These are phyloP conservation scores for Collariella sp. DNA, from an alignment of 495 filamentous ascomycete genomes.

Conservation along the genomic window DNA sequence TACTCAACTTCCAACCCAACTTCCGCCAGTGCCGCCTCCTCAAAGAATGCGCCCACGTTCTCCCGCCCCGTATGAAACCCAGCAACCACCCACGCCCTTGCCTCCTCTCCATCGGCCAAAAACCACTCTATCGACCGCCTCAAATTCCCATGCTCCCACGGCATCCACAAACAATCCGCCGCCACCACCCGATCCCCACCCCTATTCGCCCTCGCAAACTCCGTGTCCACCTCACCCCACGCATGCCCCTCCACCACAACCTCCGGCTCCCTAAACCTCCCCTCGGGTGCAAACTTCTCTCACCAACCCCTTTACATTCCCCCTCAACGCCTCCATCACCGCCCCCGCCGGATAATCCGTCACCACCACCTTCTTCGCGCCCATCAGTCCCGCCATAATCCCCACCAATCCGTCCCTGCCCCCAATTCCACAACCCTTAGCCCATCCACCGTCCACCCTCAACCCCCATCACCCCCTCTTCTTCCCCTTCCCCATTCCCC, in stretches of 20 bases:
- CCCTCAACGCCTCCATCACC: constrained; percentile 50
- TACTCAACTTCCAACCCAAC: constrained; percentile 58
- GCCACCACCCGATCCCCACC: constrained; percentile 57
- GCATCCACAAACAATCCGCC: constrained; percentile 86
- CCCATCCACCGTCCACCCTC: constrained; percentile 17
- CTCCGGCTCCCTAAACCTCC: constrained; percentile 12
- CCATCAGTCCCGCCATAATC: constrained; percentile 55
- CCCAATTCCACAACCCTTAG: constrained; percentile 44
- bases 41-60: constrained; percentile 66
- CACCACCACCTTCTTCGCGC: constrained; percentile 53
- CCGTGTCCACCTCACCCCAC: constrained; percentile 59
- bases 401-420: constrained; percentile 64
- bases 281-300: constrained; percentile 16
- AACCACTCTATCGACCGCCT: constrained; percentile 62
- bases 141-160: constrained; percentile 64
- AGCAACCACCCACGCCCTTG: constrained; percentile 58
- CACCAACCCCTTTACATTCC: constrained; percentile 45
- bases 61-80: constrained; percentile 79
- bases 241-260: constrained; percentile 54
- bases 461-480: neutral
- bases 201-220: constrained; percentile 43
- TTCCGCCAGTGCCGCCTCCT: constrained; percentile 40
- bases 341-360: constrained; percentile 69
- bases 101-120: constrained; percentile 41
- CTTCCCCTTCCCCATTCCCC: no score